Conservation (phyloP, 148 eudicot species). For the Fallopia convolvulus region DNA sequence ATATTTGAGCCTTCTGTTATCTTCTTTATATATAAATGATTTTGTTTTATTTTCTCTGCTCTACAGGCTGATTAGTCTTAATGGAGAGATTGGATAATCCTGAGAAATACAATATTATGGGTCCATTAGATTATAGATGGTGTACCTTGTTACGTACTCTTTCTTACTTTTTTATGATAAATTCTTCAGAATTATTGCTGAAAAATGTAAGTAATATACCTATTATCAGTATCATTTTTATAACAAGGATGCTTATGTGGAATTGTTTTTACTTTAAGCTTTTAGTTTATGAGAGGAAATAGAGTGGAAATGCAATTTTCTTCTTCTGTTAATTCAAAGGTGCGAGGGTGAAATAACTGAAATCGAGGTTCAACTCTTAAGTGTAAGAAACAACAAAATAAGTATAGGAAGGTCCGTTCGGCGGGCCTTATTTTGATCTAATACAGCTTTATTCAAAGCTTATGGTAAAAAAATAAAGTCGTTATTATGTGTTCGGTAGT, state of each 20-base stretch:
- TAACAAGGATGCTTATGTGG: neutral
- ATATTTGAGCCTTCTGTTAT: neutral
- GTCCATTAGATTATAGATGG: slow-evolving; percentile 66
- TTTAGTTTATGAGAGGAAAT: neutral
- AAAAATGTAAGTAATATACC: neutral
- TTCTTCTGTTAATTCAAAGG: neutral
- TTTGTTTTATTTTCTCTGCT: slow-evolving; percentile 13
- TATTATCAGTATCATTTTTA: neutral
- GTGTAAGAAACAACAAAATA: too few species aligned
- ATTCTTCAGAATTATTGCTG: neutral
- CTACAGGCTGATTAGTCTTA: slow-evolving; percentile 83
- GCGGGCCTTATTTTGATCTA: too few species aligned
- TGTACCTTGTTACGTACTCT: slow-evolving; percentile 90
- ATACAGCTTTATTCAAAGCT: too few species aligned
- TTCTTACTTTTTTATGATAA: neutral
- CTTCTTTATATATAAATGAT: neutral
- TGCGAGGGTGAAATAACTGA: neutral
- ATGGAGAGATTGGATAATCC: slow-evolving; percentile 86
- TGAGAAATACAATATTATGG: slow-evolving; percentile 98
- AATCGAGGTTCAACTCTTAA: neutral
- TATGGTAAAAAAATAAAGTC: too few species aligned
- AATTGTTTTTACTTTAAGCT: neutral
- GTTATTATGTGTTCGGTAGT: too few species aligned
- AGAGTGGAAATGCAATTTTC: neutral
- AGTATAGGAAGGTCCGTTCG: too few species aligned